Evolutionary conservation across 2,329 filamentous ascomycete genomes (phyloP).

Genomic region (Epichloe elymi): DNA sequence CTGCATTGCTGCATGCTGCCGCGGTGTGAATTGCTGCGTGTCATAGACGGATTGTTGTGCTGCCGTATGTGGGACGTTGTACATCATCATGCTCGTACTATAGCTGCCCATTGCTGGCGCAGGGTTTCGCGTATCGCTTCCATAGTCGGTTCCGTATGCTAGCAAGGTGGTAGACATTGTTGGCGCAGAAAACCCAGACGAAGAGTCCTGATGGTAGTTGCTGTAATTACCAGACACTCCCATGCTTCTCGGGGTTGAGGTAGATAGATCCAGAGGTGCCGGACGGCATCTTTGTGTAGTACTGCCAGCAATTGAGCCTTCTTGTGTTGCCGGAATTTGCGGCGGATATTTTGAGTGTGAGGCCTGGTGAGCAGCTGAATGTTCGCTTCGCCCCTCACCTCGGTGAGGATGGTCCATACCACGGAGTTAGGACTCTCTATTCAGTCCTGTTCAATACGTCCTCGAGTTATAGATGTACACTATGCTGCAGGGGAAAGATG

Average conservation of each 20-base stretch:
- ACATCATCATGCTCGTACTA: slow-evolving; percentile 59
- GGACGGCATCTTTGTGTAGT: slow-evolving; percentile 33
- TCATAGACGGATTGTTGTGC: slow-evolving; percentile 59
- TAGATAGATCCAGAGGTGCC: slow-evolving; percentile 35
- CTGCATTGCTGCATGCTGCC: slow-evolving; percentile 65
- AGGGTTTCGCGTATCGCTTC: slow-evolving; percentile 45
- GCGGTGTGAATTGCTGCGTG: slow-evolving; percentile 58
- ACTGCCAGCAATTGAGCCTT: slow-evolving; percentile 19
- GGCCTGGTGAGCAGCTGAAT: slow-evolving; percentile 45
- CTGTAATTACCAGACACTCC: slow-evolving; percentile 43
- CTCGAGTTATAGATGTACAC: neutral
- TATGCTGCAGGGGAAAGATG: neutral
- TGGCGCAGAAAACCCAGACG: slow-evolving; percentile 37
- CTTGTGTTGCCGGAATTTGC: slow-evolving; percentile 35
- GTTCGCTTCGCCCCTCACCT: slow-evolving; percentile 63
- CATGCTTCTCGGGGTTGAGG: slow-evolving; percentile 36
- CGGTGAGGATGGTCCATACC: slow-evolving; percentile 71
- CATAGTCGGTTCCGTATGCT: slow-evolving; percentile 52
- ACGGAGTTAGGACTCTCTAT: slow-evolving; percentile 32
- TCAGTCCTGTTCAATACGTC: slow-evolving; percentile 5
- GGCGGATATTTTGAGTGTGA: slow-evolving; percentile 40
- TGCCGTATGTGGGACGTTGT: slow-evolving; percentile 56
- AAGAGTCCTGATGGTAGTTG: slow-evolving; percentile 44
- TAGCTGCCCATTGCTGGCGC: slow-evolving; percentile 43
- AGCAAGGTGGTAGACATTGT: slow-evolving; percentile 43